Conservation (phyloP, 331 rosid genomes). For the Malus hybrid region DNA sequence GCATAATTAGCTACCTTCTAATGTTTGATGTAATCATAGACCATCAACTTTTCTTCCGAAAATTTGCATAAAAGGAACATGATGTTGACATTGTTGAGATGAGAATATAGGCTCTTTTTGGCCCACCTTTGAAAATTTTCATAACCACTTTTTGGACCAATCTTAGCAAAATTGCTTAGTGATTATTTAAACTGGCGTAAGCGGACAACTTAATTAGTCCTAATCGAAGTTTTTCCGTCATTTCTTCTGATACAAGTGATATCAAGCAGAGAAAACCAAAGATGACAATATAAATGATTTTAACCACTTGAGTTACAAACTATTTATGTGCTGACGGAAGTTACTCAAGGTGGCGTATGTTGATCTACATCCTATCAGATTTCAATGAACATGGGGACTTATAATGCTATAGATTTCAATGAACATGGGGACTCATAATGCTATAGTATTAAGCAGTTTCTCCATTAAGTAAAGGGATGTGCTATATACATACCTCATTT, state of each 20-base stretch:
- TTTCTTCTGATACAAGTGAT: no score
- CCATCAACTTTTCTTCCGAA: slow-evolving; percentile 6
- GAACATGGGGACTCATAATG: background rate
- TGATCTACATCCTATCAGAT: background rate
- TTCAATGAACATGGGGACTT: background rate
- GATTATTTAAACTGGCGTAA: slow-evolving; percentile 5
- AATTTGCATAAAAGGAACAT: background rate
- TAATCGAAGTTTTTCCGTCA: background rate
- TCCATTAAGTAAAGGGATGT: background rate
- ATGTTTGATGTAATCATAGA: slow-evolving; percentile 2
- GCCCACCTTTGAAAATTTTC: slow-evolving; percentile 10
- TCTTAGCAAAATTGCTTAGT: background rate
- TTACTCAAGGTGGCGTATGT: background rate
- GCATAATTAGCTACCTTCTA: slow-evolving; percentile 2
- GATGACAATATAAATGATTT: no score
- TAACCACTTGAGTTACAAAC: no score
- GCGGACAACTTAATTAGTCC: background rate
- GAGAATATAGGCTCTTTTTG: background rate
- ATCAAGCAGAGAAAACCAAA: no score
- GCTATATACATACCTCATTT: no score
- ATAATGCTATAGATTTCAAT: background rate
- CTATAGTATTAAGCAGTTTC: background rate
- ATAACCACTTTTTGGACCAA: slow-evolving; percentile 12
- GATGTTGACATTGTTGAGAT: background rate
- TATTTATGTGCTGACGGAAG: no score